Evolutionary conservation across 345 rosid species (phyloP).

Genomic region (Melastoma malabathricum): DNA sequence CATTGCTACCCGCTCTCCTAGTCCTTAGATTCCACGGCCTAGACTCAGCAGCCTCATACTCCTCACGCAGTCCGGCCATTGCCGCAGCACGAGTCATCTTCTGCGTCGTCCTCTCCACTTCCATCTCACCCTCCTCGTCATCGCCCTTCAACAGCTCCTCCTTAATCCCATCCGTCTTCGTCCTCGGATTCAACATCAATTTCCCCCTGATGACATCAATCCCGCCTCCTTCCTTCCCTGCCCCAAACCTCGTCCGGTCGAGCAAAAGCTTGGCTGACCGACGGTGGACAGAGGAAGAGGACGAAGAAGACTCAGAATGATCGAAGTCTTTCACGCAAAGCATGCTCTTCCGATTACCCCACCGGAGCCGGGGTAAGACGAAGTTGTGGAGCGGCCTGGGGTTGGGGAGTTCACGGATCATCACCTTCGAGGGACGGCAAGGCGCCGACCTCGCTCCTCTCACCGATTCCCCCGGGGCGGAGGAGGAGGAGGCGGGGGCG

Average conservation of each 20-base stretch:
- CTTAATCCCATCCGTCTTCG: slow-evolving; percentile 22
- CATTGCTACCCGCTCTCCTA: slow-evolving; percentile 49
- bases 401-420: too few species aligned
- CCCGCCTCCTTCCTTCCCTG: slow-evolving; percentile 31
- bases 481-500: too few species aligned
- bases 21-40: slow-evolving; percentile 81
- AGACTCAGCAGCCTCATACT: background rate
- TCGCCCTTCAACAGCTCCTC: slow-evolving; percentile 9
- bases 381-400: slow-evolving; percentile 32
- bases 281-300: slow-evolving; percentile 3
- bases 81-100: slow-evolving; percentile 5
- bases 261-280: background rate
- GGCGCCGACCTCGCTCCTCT: too few species aligned
- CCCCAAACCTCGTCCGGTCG: background rate
- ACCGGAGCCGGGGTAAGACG: slow-evolving; percentile 33
- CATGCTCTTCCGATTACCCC: slow-evolving; percentile 33
- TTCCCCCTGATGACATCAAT: slow-evolving; percentile 36
- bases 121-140: slow-evolving; percentile 1
- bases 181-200: slow-evolving; percentile 26
- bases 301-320: slow-evolving; percentile 1
- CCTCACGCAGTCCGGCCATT: slow-evolving; percentile 10
- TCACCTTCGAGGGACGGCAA: too few species aligned
- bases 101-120: slow-evolving; percentile 3
- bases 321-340: slow-evolving; percentile 25
- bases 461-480: too few species aligned